A percentile compares a stretch with the other conserved stretches of the same genome.
Evolutionary conservation across 2,329 filamentous ascomycete species (phyloP).

Genomic region (Calonectria ilicicola): DNA sequence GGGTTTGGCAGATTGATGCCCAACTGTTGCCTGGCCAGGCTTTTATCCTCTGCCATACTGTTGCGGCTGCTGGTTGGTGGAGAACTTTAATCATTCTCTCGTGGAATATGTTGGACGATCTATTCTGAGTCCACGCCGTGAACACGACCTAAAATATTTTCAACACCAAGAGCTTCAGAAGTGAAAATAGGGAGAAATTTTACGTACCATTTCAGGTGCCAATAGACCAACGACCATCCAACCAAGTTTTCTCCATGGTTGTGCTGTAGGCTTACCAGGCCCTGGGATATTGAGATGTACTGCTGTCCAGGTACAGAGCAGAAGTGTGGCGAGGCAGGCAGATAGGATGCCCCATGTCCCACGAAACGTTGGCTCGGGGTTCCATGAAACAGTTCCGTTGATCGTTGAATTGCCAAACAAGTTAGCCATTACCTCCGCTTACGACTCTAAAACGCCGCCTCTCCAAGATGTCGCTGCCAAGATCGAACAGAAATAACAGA

Average conservation of each 20-base stretch:
- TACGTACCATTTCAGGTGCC: not conserved
- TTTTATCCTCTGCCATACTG: not conserved
- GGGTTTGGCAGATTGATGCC: not conserved
- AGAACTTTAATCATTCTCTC: not conserved
- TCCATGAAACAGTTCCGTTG: not conserved
- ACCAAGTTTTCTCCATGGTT: not conserved
- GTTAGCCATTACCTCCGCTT: not conserved
- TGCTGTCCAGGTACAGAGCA: not conserved
- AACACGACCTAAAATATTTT: not conserved
- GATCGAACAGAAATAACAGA: not conserved
- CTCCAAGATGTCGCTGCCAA: not conserved
- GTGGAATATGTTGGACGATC: not conserved
- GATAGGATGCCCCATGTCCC: not conserved
- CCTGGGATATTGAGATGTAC: not conserved
- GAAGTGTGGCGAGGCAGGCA: not conserved
- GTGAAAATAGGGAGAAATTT: too few relatives aligned
- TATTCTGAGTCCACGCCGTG: not conserved
- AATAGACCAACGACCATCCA: not conserved
- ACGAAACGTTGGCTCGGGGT: not conserved
- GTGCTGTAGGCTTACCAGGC: not conserved
- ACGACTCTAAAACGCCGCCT: not conserved
- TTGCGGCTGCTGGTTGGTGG: not conserved
- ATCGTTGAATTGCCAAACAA: not conserved
- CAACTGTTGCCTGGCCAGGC: not conserved
- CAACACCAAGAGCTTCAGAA: not conserved